These are phyloP conservation scores for Chionographis japonica DNA, from an alignment of 106 monocot genomes.

Conservation along the genomic window DNA sequence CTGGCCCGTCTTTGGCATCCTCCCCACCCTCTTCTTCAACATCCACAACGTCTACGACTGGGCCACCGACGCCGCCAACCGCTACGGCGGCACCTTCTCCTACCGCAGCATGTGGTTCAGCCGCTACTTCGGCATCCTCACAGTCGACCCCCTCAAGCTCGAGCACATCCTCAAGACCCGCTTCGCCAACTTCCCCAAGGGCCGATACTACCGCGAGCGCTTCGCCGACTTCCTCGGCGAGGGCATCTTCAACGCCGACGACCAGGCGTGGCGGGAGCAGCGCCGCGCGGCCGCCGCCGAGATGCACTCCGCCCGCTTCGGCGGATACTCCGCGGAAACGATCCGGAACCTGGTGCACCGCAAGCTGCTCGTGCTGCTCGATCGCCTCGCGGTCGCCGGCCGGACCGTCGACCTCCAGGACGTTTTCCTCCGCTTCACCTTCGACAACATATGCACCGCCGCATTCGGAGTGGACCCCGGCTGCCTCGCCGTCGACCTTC, in stretches of 20 bases:
- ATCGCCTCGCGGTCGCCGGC: constrained; percentile 1
- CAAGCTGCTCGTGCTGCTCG: constrained; percentile 46
- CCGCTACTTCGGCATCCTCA: constrained; percentile 48
- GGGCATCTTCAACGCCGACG: constrained; percentile 97
- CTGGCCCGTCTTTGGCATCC: constrained; percentile 73
- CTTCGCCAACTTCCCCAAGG: constrained; percentile 93
- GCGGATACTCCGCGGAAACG: constrained; percentile 33
- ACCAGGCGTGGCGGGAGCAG: constrained; percentile 61
- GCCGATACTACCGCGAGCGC: constrained; percentile 66
- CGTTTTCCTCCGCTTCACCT: constrained; percentile 64
- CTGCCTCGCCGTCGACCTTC: constrained; percentile 32
- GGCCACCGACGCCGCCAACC: constrained; percentile 27
- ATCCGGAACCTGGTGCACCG: constrained; percentile 40
- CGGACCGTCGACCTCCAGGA: constrained; percentile 57
- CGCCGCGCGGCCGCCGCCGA: constrained; percentile 63
- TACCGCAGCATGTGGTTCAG: constrained; percentile 69
- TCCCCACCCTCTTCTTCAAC: constrained; percentile 53
- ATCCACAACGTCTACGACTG: constrained; percentile 57
- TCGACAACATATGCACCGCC: constrained; percentile 40
- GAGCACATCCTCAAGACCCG: constrained; percentile 78
- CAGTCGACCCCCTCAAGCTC: constrained; percentile 54
- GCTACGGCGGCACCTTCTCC: constrained; percentile 61
- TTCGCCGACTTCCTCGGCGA: constrained; percentile 81
- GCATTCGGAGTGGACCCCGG: constrained; percentile 43
- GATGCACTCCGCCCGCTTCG: constrained; percentile 74